phyloP scores from a whole-genome alignment of 176 grass and related monocot species.

The Juncus inflexus region DNA sequence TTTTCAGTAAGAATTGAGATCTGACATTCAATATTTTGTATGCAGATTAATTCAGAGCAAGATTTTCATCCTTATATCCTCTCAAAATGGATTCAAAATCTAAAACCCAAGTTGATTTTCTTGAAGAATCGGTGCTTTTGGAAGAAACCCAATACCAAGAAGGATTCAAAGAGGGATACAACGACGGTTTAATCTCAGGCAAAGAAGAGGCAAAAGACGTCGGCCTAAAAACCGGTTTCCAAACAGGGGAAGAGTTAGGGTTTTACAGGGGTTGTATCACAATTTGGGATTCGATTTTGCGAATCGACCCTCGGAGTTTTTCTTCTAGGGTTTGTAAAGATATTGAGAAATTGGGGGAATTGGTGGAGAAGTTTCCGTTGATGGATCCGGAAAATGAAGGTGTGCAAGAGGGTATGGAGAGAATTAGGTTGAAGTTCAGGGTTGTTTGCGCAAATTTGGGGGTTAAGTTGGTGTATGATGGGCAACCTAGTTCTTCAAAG shows the following conservation, averaged over 20 bases:
- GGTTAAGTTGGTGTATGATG: slow-evolving; percentile 59
- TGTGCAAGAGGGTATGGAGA: slow-evolving; percentile 53
- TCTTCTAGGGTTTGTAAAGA: slow-evolving; percentile 53
- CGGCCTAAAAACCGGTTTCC: slow-evolving; percentile 68
- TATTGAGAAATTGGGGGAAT: slow-evolving; percentile 46
- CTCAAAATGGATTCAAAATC: slow-evolving; percentile 43
- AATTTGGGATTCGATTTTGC: slow-evolving; percentile 48
- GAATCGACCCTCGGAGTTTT: slow-evolving; percentile 42
- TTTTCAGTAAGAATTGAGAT: neutral
- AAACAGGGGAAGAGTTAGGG: slow-evolving; percentile 66
- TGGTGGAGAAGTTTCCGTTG: slow-evolving; percentile 46
- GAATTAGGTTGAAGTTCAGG: slow-evolving; percentile 66
- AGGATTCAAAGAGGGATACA: slow-evolving; percentile 63
- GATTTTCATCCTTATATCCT: neutral
- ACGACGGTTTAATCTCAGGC: slow-evolving; percentile 49
- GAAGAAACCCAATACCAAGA: slow-evolving; percentile 61
- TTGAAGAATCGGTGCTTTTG: slow-evolving; percentile 53
- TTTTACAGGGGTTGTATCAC: slow-evolving; percentile 73
- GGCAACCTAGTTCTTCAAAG: slow-evolving; percentile 32
- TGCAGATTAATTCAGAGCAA: slow-evolving; percentile 5
- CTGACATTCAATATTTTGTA: neutral
- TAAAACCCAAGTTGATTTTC: slow-evolving; percentile 36
- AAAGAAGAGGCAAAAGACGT: slow-evolving; percentile 64
- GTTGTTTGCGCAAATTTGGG: slow-evolving; percentile 60
- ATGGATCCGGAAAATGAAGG: slow-evolving; percentile 61